Base-by-base conservation (phyloP, 306 rosid genomes). In the Quillaja saponaria region DNA sequence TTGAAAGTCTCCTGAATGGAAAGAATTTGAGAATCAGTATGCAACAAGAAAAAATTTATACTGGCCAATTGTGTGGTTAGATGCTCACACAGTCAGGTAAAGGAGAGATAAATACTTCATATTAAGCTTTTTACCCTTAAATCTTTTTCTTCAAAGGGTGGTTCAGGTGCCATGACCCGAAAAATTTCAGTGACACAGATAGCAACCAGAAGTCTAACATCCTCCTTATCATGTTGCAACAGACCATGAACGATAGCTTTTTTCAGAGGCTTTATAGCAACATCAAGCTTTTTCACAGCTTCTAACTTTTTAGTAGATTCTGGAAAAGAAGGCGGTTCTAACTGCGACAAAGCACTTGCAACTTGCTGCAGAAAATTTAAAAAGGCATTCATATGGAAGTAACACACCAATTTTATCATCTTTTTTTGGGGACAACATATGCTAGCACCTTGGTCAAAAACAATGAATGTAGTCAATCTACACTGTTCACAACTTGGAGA, bases 121-220 rank as follows among this genome's bases (percentile, higher is more conserved):
- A 2, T 12, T 53, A 19, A 15, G 38, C 34, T 0, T 9, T 14
- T 13, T 84, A 92, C 98, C 90, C 84, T 82, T 33, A 88, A 75
- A 81, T 86, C 58, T 66, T 52, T 69, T 65, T 81, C 97, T 61
- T 73, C 78, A 18, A 89, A 87, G 41, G 99, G 96, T 2, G 83
- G 95, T 55, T 87, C 85, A 8, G 99, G 99, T 39, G 97, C 96
- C 82, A 69, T 74, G 68, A 85, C 68, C 58, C 99, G 73, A 42
- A 94, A 83, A n/a, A 87, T 67, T 34, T 94, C 99, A 16, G 82
- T 68, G 20, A 71, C 71, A 42, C 96, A 94, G 19, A 89, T 70
- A 38, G 96, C 94, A 71, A 87, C 85, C 31, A 85, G 65, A 66
- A 94, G 89, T 76, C 79, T 81, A 38, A 92, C 94, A 34, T 87